phyloP scores from a whole-genome alignment of 2,329 filamentous ascomycete genomes.

The Ceratocystis diversiconidia region DNA sequence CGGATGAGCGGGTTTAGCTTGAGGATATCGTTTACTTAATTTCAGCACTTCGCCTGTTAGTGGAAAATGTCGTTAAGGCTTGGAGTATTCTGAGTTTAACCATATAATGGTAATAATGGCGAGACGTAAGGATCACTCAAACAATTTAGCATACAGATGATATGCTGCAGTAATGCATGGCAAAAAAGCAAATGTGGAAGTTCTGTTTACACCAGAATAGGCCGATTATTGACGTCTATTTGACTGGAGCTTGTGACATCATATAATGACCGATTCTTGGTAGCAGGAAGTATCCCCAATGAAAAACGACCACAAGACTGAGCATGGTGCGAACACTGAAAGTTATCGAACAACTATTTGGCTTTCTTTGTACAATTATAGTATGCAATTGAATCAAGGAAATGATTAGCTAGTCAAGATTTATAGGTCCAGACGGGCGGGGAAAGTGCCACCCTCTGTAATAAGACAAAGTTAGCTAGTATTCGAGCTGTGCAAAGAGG shows the following conservation, averaged over 20 bases:
- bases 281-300: background rate
- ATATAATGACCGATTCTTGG: too few relatives aligned
- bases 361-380: slow-evolving; percentile 7
- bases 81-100: background rate
- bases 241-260: too few relatives aligned
- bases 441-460: slow-evolving; percentile 54
- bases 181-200: too few relatives aligned
- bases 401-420: slow-evolving; percentile 18
- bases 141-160: background rate
- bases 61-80: background rate
- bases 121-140: background rate
- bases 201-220: too few relatives aligned
- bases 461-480: slow-evolving; percentile 23
- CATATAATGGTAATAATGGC: background rate
- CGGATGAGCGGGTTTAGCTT: slow-evolving; percentile 1
- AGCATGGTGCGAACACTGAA: background rate
- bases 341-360: background rate
- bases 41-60: background rate
- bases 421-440: slow-evolving; percentile 48
- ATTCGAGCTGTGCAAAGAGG: slow-evolving; percentile 1
- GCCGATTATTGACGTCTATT: too few relatives aligned
- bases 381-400: slow-evolving; percentile 7
- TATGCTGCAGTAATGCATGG: background rate
- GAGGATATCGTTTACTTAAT: background rate
- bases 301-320: background rate